Base-by-base conservation (phyloP, 2,329 filamentous ascomycete genomes). In the Teratosphaeria nubilosa region DNA sequence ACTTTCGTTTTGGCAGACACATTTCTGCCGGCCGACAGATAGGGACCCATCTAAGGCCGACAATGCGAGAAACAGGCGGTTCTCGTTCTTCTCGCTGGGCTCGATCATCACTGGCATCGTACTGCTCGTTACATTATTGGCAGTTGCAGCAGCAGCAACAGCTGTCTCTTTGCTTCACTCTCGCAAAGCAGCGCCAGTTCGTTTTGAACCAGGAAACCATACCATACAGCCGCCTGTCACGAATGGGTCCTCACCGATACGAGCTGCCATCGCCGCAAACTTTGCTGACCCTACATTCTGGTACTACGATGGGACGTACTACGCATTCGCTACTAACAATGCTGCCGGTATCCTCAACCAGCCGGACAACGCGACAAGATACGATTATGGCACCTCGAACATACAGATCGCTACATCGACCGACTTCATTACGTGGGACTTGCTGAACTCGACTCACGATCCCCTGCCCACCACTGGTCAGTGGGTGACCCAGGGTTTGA, bases 221-320 rank as follows among this genome's bases (percentile, higher is more conserved):
- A 32, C 54, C 10, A 27, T 32, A 6, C 53, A 16, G 13, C 53
- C 34, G 14, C 53, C 53, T 37, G 25, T 32, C 11, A 34, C 53
- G 7, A 53, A 45, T 9, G 24, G 27, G 3, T 30, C 51, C 57
- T 58, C 59, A 10, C 64, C 63, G 5, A 60, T 69, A 51, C 57
- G 60, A 45, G 53, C 58, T n/a, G 68, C 67, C 16, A 59, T 72
- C 27, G 50, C 58, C 3, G 63, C 63, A 22, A 73, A 75, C 63
- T 75, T 75, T 54, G 69, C 74, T 0, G 74, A 76, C 62, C 74
- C 74, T 2, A 58, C 66, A 10, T 61, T 75, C 14, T 63, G 68
- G 32, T 60, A 66, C 37, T 60, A 66, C 27, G 65, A 70, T 22
- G 68, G 68, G 22, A 69, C 65, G 0, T 75, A 69, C 68, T 74